phyloP scores from a whole-genome alignment of 2,329 filamentous ascomycete genomes.

The Diaporthe amygdali region DNA sequence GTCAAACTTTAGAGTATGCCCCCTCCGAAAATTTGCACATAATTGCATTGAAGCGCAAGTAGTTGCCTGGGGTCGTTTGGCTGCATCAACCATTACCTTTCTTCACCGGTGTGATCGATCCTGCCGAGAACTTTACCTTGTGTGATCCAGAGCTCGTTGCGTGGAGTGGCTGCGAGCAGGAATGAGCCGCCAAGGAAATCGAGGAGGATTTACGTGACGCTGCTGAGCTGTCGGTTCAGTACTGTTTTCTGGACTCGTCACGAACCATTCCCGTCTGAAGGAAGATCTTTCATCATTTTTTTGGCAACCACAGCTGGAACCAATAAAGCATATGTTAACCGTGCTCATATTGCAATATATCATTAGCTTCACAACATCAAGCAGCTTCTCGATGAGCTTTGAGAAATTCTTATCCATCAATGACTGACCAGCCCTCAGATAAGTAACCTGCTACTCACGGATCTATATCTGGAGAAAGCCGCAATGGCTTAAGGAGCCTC shows the following conservation, averaged over 20 bases:
- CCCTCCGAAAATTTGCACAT: not conserved
- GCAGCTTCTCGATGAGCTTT: not conserved
- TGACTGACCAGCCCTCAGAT: not conserved
- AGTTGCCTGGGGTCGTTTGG: not conserved
- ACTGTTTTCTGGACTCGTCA: not conserved
- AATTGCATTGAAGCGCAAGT: not conserved
- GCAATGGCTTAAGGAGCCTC: not conserved
- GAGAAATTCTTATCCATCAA: not conserved
- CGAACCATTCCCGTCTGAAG: too few relatives aligned
- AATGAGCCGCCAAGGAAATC: not conserved
- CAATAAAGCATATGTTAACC: not conserved
- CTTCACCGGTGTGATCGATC: not conserved
- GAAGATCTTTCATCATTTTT: too few relatives aligned
- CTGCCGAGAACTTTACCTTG: not conserved
- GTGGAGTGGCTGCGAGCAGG: not conserved
- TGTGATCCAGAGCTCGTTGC: not conserved
- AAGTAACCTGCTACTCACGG: not conserved
- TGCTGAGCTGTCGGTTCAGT: not conserved
- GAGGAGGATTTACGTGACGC: not conserved
- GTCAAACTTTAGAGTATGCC: not conserved
- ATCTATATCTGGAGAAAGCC: not conserved
- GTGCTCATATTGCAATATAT: constrained; percentile 1
- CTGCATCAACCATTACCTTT: not conserved
- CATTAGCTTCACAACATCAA: not conserved
- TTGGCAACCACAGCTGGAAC: not conserved